Percentiles rank a stretch among this genome's conserved stretches.
These are phyloP conservation scores for Leccinum olivaceopallidum DNA, from an alignment of 768 basidiomycete species.

Conservation along the genomic window DNA sequence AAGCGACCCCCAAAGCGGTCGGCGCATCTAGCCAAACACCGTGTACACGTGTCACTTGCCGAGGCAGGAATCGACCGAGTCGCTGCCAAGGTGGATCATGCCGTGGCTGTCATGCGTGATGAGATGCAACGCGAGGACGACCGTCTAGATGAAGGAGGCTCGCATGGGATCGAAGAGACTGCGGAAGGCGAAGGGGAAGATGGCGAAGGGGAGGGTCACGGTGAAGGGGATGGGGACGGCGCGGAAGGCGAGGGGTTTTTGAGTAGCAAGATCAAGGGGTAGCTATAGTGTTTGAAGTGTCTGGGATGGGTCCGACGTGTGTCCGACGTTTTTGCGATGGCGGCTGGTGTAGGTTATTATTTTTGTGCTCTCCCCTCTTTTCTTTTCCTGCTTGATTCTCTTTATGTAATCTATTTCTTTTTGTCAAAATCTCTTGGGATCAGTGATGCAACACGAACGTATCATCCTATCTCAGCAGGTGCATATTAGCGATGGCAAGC, in stretches of 20 bases:
- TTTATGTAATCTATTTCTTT: background rate
- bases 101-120: constrained; percentile 79
- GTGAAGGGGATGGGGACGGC: constrained; percentile 23
- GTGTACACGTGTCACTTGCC: constrained; percentile 81
- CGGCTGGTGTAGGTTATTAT: background rate
- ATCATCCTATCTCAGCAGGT: background rate
- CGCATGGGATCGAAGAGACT: constrained; percentile 22
- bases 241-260: constrained; percentile 34
- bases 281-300: background rate
- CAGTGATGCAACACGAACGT: background rate
- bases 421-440: background rate
- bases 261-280: constrained; percentile 27
- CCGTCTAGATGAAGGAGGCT: constrained; percentile 17
- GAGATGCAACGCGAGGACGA: constrained; percentile 73
- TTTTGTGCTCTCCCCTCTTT: background rate
- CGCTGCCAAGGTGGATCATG: constrained; percentile 81
- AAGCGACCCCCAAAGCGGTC: constrained; percentile 82
- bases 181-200: constrained; percentile 30
- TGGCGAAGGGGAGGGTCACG: constrained; percentile 18
- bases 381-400: background rate
- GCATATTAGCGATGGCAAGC: background rate
- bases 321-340: background rate
- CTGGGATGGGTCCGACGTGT: too few relatives aligned
- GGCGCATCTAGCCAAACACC: constrained; percentile 80
- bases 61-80: constrained; percentile 86